Evolutionary conservation across 768 basidiomycete genomes (phyloP).

Genomic region (Lentinula raphanica): DNA sequence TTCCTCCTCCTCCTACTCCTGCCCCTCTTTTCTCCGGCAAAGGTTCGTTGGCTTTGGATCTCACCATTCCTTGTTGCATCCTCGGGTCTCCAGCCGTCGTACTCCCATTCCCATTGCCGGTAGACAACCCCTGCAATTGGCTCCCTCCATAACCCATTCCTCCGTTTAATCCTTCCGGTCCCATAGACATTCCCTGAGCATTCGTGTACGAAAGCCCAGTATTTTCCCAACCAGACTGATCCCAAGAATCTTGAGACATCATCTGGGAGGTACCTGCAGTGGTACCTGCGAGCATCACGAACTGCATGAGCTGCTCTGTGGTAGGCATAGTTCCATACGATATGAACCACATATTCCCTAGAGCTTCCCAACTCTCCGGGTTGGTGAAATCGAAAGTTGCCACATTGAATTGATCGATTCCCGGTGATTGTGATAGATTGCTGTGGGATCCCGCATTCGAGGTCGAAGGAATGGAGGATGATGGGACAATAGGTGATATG

Average conservation of each 20-base stretch:
- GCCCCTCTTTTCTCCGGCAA: not conserved
- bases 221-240: slow-evolving; percentile 1
- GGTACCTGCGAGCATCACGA: slow-evolving; percentile 38
- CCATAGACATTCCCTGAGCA: not conserved
- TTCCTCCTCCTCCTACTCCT: slow-evolving; percentile 1
- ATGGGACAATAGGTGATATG: slow-evolving; percentile 37
- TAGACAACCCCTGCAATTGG: not conserved
- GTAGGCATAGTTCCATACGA: slow-evolving; percentile 66
- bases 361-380: slow-evolving; percentile 73
- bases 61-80: not conserved
- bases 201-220: not conserved
- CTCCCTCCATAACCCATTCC: not conserved
- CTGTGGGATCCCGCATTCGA: slow-evolving; percentile 20
- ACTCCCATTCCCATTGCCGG: not conserved
- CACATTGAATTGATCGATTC: slow-evolving; percentile 67
- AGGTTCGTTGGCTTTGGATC: not conserved
- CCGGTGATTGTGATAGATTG: slow-evolving; percentile 23
- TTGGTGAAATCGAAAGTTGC: slow-evolving; percentile 68
- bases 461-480: slow-evolving; percentile 37
- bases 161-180: not conserved
- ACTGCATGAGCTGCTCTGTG: slow-evolving; percentile 74
- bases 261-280: not conserved
- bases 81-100: not conserved
- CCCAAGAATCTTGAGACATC: not conserved
- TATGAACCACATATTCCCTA: slow-evolving; percentile 72